phyloP scores from a whole-genome alignment of 108 stramenopile genomes.

The Cyclostephanos tholiformis region DNA sequence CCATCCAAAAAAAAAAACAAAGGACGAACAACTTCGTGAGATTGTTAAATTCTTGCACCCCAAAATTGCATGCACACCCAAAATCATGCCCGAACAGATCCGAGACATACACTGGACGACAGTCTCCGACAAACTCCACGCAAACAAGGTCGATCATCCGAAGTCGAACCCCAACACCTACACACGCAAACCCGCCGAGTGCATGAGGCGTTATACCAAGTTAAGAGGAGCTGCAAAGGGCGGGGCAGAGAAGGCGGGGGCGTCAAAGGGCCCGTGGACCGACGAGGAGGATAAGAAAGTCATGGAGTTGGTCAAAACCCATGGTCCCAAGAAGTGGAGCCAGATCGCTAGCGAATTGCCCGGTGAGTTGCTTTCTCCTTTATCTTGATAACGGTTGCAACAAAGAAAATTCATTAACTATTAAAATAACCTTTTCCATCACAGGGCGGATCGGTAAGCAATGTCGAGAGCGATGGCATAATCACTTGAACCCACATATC shows the following conservation, averaged over 20 bases:
- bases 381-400: too few species aligned
- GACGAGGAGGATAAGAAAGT: constrained; percentile 74
- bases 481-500: constrained; percentile 74
- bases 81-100: constrained; percentile 21
- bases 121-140: constrained; percentile 25
- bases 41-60: constrained; percentile 28
- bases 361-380: constrained; percentile 21
- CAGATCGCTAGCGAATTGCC: constrained; percentile 77
- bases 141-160: constrained; percentile 30
- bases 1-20: not conserved
- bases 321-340: constrained; percentile 87
- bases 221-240: constrained; percentile 37
- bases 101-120: constrained; percentile 32
- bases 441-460: constrained; percentile 71
- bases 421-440: not conserved
- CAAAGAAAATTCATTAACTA: too few species aligned
- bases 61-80: not conserved
- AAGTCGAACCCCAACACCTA: constrained; percentile 26
- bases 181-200: constrained; percentile 32
- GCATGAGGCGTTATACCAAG: constrained; percentile 38
- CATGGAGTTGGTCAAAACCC: constrained; percentile 51
- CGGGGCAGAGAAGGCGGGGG: constrained; percentile 37
- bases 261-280: constrained; percentile 69
- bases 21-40: constrained; percentile 35
- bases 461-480: constrained; percentile 81